Conservation (phyloP, 2,329 filamentous ascomycete genomes). For the Orbilia brochopaga region DNA sequence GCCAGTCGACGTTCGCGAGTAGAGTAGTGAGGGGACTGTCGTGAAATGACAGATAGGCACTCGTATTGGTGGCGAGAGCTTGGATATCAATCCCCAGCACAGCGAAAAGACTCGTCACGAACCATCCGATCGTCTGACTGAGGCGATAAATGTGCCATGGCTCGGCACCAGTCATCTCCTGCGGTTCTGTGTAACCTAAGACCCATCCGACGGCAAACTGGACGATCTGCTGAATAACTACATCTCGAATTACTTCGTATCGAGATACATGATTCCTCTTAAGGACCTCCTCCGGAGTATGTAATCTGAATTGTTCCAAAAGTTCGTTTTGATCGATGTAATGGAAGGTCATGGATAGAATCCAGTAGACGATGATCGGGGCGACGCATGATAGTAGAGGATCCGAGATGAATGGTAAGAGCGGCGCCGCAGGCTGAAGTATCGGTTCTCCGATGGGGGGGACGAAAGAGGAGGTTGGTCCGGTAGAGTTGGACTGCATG, state of each 20-base stretch:
- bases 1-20: slow-evolving; percentile 55
- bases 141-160: slow-evolving; percentile 72
- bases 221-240: slow-evolving; percentile 87
- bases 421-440: slow-evolving; percentile 70
- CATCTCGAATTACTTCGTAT: slow-evolving; percentile 86
- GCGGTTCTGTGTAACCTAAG: slow-evolving; percentile 74
- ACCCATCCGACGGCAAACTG: slow-evolving; percentile 75
- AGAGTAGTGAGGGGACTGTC: slow-evolving; percentile 72
- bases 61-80: slow-evolving; percentile 58
- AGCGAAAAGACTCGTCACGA: slow-evolving; percentile 65
- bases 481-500: slow-evolving; percentile 56
- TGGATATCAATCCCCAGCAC: slow-evolving; percentile 76
- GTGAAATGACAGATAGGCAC: slow-evolving; percentile 61
- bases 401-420: slow-evolving; percentile 81
- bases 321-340: slow-evolving; percentile 81
- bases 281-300: slow-evolving; percentile 88
- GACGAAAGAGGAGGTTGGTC: slow-evolving; percentile 69
- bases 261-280: slow-evolving; percentile 86
- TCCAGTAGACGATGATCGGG: slow-evolving; percentile 87
- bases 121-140: slow-evolving; percentile 45
- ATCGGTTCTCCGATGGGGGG: slow-evolving; percentile 80
- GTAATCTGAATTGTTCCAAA: slow-evolving; percentile 88
- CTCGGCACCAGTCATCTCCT: slow-evolving; percentile 76
- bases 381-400: slow-evolving; percentile 76
- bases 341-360: slow-evolving; percentile 83